A percentile compares a stretch with the other conserved stretches of the same genome.
phyloP scores from a whole-genome alignment of 768 basidiomycete species.

The Lactifluus volemus region DNA sequence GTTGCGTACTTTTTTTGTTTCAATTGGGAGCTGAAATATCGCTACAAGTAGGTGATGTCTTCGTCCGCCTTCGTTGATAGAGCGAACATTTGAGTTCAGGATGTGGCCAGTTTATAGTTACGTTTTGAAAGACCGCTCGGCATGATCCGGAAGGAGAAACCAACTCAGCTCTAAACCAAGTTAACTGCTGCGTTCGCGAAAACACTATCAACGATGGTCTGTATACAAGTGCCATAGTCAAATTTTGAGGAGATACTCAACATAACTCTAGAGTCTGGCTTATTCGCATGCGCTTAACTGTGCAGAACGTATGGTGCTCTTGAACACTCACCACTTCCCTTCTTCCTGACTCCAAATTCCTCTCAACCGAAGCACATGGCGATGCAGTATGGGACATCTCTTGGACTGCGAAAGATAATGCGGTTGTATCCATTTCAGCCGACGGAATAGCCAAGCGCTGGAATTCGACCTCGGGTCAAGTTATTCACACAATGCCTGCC shows the following conservation, averaged over 20 bases:
- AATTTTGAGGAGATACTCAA: background rate
- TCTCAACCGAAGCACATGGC: slow-evolving; percentile 51
- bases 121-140: slow-evolving; percentile 49
- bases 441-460: slow-evolving; percentile 73
- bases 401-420: slow-evolving; percentile 57
- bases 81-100: slow-evolving; percentile 49
- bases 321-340: slow-evolving; percentile 11
- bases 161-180: background rate
- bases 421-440: slow-evolving; percentile 61
- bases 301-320: slow-evolving; percentile 54
- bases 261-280: slow-evolving; percentile 47
- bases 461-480: slow-evolving; percentile 58
- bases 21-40: slow-evolving; percentile 6
- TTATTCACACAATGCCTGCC: slow-evolving; percentile 48
- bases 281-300: slow-evolving; percentile 67
- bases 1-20: slow-evolving; percentile 25
- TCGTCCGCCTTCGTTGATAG: slow-evolving; percentile 96
- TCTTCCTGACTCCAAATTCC: slow-evolving; percentile 23
- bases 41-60: slow-evolving; percentile 45
- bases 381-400: slow-evolving; percentile 73
- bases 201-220: slow-evolving; percentile 2
- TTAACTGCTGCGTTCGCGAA: background rate
- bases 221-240: background rate
- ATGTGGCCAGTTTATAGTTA: slow-evolving; percentile 24
- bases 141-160: slow-evolving; percentile 26